Base-by-base conservation (phyloP, 2,329 filamentous ascomycete species). In the Zopfia rhizophila region DNA sequence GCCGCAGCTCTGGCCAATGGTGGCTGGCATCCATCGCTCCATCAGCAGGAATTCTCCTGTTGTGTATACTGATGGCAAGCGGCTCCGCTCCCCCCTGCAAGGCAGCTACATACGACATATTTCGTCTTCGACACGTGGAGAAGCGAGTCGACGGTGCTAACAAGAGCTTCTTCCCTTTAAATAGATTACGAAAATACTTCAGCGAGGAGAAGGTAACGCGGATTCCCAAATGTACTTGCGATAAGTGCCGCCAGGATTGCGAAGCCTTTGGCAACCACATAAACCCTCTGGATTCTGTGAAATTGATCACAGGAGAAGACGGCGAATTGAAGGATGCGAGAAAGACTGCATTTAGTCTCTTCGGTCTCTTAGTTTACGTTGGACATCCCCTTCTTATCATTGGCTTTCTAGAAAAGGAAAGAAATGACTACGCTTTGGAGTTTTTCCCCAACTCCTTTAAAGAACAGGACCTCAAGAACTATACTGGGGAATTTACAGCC, bases 331-430 rank as follows among this genome's bases (percentile, higher is more conserved):
- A 36, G n/a, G 29, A 40, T 21, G 13, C 21, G 16, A 27, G 21
- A 16, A 33, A 30, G 17, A 39, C 39, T 16, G 22, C 28, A 4
- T 47, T 18, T 24, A 35, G 29, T 16, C 24, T 42, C 7, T 46
- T 51, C 18, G 36, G 19, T 7, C 30, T 51, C 3, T 28, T 51
- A 8, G 32, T 42, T 12, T 37, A 36, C 22, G 30, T 46, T 24
- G 28, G 25, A 11, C 42, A 46, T 38, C 47, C 47, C 3, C 13
- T 39, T 4, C 31, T 50, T 18, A 45, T 51, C 16, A 33, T 42
- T 11, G 41, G 37, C 14, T 51, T 51, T 13, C 17, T 37, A 6
- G 29, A 40, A 13, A 22, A 32, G 11, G 27, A 46, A 7, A 16
- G 24, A 8, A 41, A 22, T 17, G 48, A 52, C 19, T 27, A 13